Base-by-base conservation (phyloP, 495 filamentous ascomycete genomes). In the Penicillium fimorum region DNA sequence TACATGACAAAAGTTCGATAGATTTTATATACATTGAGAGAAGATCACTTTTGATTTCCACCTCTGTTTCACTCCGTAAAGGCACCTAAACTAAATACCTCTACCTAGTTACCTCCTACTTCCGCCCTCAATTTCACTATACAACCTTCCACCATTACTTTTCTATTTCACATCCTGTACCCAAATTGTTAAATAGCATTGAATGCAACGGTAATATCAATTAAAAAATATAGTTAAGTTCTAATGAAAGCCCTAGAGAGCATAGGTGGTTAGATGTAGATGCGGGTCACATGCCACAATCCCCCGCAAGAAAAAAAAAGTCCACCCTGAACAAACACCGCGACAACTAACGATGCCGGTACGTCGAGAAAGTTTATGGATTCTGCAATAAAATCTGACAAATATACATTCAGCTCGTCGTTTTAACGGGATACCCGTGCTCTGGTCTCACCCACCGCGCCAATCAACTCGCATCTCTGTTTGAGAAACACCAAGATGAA, bases 401-500 rank as follows among this genome's bases (percentile, higher is more conserved):
- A 6, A 55, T 22, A 17, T 17, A 10, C 3, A 9, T 30, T 13
- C 63, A 97, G 94, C 85, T 98, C 69, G 90, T 98, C 60, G 86
- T 96, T 53, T 75, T 98, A 65, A 92, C 93, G 57, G 94, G 94
- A 64, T 91, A 90, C 68, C 94, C 94, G 33, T 89, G 87, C 67
- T 95, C 94, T 30, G 94, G 94, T 64, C 96, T 97, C 68, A 94
- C 89, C 47, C 83, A 90, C 53, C 91, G 94, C 69, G 89, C 92
- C 18, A 70, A 75, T 48, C 92, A 97, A 72, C 84, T 98, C 18
- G 75, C 86, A 50, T 63, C 73, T 38, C 63, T 66, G n/a, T 64
- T 79, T 49, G 71, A 76, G 55, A 67, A 62, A 45, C 58, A 68
- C 15, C 75, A 79, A 60, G 64, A 70, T 59, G 64, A 73, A 53